Conservation (phyloP, 306 rosid species). For the Fagus sylvatica region DNA sequence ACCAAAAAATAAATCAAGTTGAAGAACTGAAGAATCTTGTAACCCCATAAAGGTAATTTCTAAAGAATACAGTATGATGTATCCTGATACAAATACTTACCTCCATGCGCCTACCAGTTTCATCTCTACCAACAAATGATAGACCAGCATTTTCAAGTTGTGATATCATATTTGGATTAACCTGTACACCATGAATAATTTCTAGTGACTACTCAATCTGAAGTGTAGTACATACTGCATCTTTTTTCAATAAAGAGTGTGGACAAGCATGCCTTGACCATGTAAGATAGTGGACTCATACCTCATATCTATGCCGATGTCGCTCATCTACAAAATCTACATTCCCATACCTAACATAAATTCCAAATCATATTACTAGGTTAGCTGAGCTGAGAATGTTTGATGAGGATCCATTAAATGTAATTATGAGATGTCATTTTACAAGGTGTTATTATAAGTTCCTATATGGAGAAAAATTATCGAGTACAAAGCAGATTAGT, state of each 20-base stretch:
- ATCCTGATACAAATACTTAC: conserved; percentile 28
- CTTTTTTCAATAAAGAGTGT: not conserved
- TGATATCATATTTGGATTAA: conserved; percentile 80
- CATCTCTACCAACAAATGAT: conserved; percentile 82
- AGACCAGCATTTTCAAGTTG: conserved; percentile 80
- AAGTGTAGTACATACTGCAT: not conserved
- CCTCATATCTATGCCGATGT: conserved; percentile 92
- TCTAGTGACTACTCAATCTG: not conserved
- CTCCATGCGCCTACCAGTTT: conserved; percentile 80
- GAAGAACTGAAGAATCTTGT: conserved; percentile 8
- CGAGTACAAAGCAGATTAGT: conserved; percentile 10
- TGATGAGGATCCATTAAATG: not conserved
- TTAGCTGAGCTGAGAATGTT: conserved; percentile 11
- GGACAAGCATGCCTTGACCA: conserved; percentile 6
- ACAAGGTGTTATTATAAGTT: not conserved
- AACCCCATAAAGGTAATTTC: not conserved
- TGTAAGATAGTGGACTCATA: conserved; percentile 16
- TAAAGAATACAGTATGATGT: not conserved
- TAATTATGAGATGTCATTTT: not conserved
- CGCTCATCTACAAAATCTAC: conserved; percentile 70
- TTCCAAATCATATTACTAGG: conserved; percentile 14
- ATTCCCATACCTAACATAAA: conserved; percentile 60
- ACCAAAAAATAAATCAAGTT: not conserved
- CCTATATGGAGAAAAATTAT: conserved; percentile 1
- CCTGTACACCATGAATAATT: conserved; percentile 43